Percentiles rank a stretch among this genome's conserved stretches.
Conservation (phyloP, 1,284 basidiomycete species). For the Leccinum fuscescens region DNA sequence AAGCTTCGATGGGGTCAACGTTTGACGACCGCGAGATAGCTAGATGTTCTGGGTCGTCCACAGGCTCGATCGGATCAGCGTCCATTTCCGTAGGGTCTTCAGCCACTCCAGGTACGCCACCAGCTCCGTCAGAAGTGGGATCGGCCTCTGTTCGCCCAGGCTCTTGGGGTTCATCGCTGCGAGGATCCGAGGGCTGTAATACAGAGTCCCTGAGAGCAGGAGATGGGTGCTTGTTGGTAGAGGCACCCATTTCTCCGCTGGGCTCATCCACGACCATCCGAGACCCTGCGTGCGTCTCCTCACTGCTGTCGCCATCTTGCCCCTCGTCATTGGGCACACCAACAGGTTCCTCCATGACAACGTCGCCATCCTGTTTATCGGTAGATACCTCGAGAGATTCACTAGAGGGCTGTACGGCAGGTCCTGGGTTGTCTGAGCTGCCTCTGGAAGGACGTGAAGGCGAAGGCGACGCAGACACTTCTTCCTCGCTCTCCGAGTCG, state of each 20-base stretch:
- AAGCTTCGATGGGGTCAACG: conserved; percentile 31
- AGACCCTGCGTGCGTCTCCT: conserved; percentile 25
- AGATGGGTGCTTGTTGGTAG: neutral
- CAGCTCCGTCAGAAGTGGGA: neutral
- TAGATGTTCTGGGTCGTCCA: conserved; percentile 28
- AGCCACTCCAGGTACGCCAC: neutral
- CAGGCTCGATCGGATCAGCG: conserved; percentile 34
- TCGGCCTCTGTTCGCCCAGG: neutral
- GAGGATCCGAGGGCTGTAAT: neutral
- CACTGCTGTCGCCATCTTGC: conserved; percentile 9
- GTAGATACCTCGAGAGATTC: neutral
- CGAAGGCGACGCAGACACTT: conserved; percentile 15
- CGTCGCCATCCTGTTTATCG: neutral
- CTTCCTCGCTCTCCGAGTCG: conserved; percentile 23
- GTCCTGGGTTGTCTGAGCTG: neutral
- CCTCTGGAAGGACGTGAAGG: neutral
- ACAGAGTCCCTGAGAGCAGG: neutral
- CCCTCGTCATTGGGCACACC: neutral
- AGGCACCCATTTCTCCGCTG: conserved; percentile 4
- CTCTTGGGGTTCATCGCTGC: neutral
- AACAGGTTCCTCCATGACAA: conserved; percentile 6
- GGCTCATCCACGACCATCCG: conserved; percentile 18
- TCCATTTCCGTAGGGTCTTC: conserved; percentile 14
- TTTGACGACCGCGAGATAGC: conserved; percentile 1
- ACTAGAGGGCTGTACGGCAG: neutral